These are phyloP conservation scores for Morella rubra DNA, from an alignment of 306 rosid genomes.

Conservation along the genomic window DNA sequence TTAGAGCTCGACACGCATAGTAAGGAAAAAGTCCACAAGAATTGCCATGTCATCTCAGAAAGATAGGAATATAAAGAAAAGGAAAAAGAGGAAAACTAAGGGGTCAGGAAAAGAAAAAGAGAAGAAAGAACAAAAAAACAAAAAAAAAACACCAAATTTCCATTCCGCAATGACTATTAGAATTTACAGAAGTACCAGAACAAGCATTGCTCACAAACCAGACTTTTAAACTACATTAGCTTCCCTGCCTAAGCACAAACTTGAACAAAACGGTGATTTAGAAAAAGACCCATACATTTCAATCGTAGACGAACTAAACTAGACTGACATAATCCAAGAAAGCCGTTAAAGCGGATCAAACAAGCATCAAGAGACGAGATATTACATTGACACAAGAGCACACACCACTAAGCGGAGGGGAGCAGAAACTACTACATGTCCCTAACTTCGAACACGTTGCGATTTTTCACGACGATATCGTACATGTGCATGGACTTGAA, in stretches of 20 bases:
- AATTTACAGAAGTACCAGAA: not conserved
- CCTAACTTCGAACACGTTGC: slow-evolving; percentile 67
- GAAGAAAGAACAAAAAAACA: not conserved
- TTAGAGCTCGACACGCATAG: too few species aligned
- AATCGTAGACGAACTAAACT: not conserved
- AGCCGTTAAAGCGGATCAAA: not conserved
- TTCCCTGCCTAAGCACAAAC: not conserved
- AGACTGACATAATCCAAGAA: not conserved
- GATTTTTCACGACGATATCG: slow-evolving; percentile 92
- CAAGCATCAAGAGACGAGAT: not conserved
- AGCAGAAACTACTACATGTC: slow-evolving; percentile 43
- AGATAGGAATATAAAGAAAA: not conserved
- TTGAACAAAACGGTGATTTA: not conserved
- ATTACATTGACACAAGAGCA: not conserved
- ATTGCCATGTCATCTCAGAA: not conserved
- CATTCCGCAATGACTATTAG: not conserved
- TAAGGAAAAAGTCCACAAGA: not conserved
- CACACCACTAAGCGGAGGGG: not conserved
- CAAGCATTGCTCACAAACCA: not conserved
- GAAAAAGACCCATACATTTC: not conserved
- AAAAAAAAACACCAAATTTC: not conserved
- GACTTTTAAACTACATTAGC: not conserved
- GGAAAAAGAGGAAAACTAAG: not conserved
- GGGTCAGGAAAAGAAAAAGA: not conserved
- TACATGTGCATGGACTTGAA: slow-evolving; percentile 95